Percentiles rank a stretch among this genome's conserved stretches.
phyloP scores from a whole-genome alignment of 2,329 filamentous ascomycete species.

The Waltergamsia citrina region DNA sequence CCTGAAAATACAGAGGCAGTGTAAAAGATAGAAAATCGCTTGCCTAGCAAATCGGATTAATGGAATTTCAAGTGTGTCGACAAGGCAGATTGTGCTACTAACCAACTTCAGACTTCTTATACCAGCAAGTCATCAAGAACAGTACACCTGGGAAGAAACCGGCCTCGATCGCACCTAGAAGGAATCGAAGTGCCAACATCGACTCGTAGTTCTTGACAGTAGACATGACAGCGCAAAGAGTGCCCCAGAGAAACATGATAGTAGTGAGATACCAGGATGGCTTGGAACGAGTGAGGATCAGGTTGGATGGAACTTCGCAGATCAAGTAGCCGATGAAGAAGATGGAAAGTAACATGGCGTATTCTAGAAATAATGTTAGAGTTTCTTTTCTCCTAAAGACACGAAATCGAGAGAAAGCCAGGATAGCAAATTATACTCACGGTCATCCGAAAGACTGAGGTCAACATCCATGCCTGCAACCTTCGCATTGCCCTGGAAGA shows the following conservation, averaged over 20 bases:
- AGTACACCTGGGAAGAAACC: constrained; percentile 43
- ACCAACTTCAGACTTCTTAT: constrained; percentile 42
- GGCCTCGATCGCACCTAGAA: constrained; percentile 40
- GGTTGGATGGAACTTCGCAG: constrained; percentile 17
- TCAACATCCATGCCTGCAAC: too few species aligned
- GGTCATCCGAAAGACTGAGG: too few species aligned
- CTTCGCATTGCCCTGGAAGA: too few species aligned
- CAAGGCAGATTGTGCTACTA: too few species aligned
- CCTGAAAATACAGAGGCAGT: constrained; percentile 49
- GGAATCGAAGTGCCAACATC: constrained; percentile 31
- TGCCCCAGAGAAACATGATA: constrained; percentile 38
- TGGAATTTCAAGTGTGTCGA: too few species aligned
- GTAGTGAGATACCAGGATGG: constrained; percentile 38
- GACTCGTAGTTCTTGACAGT: constrained; percentile 33
- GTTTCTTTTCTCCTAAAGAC: too few species aligned
- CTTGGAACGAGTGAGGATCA: constrained; percentile 23
- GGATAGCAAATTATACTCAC: too few species aligned
- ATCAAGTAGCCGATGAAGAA: constrained; percentile 26
- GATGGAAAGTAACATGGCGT: constrained; percentile 30
- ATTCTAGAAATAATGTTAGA: too few species aligned
- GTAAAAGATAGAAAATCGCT: constrained; percentile 47
- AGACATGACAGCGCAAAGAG: constrained; percentile 33
- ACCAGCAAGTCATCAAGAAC: constrained; percentile 45
- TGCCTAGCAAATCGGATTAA: too few species aligned
- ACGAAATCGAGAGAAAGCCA: too few species aligned